phyloP scores from a whole-genome alignment of 2,329 filamentous ascomycete species.

The Colletotrichum theobromicola region DNA sequence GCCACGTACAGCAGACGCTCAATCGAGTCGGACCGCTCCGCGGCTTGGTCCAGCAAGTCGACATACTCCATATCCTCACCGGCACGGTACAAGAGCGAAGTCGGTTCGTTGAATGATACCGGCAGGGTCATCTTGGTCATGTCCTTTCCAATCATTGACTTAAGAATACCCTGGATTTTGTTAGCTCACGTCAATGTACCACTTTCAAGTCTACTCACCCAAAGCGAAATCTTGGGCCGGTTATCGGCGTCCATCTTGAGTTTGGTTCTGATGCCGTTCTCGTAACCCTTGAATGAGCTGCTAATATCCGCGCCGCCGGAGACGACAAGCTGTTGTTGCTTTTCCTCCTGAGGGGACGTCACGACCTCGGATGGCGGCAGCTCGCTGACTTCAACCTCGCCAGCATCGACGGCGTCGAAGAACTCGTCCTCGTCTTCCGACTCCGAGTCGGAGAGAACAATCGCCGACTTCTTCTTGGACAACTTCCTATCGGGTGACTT shows the following conservation, averaged over 20 bases:
- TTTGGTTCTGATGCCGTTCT: constrained; percentile 80
- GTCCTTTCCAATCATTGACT: constrained; percentile 99
- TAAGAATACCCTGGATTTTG: constrained; percentile 78
- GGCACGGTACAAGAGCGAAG: constrained; percentile 90
- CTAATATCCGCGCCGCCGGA: constrained; percentile 67
- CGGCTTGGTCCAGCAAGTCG: constrained; percentile 87
- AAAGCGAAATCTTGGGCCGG: constrained; percentile 91
- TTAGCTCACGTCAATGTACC: constrained; percentile 25
- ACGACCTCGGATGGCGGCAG: constrained; percentile 51
- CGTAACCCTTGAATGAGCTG: constrained; percentile 86
- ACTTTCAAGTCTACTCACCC: constrained; percentile 66
- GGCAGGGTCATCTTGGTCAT: constrained; percentile 99
- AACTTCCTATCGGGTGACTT: constrained; percentile 47
- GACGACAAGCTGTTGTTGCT: constrained; percentile 50
- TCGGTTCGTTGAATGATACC: constrained; percentile 98
- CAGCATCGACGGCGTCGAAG: constrained; percentile 95
- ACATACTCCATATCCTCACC: constrained; percentile 99
- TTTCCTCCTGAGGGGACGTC: constrained; percentile 39
- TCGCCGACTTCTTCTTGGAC: constrained; percentile 65
- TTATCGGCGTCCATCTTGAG: constrained; percentile 93
- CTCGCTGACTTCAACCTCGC: constrained; percentile 81
- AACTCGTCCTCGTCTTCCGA: constrained; percentile 86
- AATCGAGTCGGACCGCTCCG: constrained; percentile 82
- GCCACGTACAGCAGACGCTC: constrained; percentile 95
- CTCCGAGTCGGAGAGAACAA: constrained; percentile 80